These are phyloP conservation scores for Epichloe coenophiala DNA, from an alignment of 2,329 filamentous ascomycete species.

Conservation along the genomic window DNA sequence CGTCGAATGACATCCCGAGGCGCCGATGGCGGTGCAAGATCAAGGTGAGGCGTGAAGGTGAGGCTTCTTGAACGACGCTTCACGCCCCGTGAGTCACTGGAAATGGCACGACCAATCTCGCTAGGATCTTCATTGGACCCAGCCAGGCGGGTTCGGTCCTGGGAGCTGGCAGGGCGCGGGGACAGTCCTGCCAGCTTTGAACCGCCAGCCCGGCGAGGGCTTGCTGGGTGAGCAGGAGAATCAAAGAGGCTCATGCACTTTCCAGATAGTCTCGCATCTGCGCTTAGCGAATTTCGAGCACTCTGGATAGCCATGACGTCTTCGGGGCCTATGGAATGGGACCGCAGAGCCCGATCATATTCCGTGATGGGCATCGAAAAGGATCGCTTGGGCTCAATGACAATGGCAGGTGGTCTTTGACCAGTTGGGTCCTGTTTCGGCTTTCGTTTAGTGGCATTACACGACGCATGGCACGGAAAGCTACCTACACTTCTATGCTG, in stretches of 20 bases:
- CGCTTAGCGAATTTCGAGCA: conserved; percentile 38
- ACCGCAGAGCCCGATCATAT: conserved; percentile 45
- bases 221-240: conserved; percentile 11
- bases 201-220: conserved; percentile 17
- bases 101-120: conserved; percentile 51
- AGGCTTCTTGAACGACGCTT: conserved; percentile 47
- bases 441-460: not conserved
- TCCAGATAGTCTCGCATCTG: conserved; percentile 26
- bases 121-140: conserved; percentile 29
- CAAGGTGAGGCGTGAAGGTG: conserved; percentile 35
- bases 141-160: conserved; percentile 31
- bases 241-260: not conserved
- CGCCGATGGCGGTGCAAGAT: conserved; percentile 4
- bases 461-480: not conserved
- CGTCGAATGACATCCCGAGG: conserved; percentile 26
- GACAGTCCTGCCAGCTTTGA: conserved; percentile 40
- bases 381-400: conserved; percentile 36
- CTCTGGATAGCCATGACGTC: conserved; percentile 40
- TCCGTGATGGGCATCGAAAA: conserved; percentile 47
- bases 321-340: conserved; percentile 45
- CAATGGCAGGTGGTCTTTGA: conserved; percentile 23
- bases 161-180: conserved; percentile 47
- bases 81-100: conserved; percentile 34
- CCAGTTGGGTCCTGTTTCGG: conserved; percentile 18
- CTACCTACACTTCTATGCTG: conserved; percentile 37